Percentiles rank a stretch among this genome's conserved stretches.
Conservation (phyloP, 2,329 filamentous ascomycete species). For the Macrophomina pseudophaseolina region DNA sequence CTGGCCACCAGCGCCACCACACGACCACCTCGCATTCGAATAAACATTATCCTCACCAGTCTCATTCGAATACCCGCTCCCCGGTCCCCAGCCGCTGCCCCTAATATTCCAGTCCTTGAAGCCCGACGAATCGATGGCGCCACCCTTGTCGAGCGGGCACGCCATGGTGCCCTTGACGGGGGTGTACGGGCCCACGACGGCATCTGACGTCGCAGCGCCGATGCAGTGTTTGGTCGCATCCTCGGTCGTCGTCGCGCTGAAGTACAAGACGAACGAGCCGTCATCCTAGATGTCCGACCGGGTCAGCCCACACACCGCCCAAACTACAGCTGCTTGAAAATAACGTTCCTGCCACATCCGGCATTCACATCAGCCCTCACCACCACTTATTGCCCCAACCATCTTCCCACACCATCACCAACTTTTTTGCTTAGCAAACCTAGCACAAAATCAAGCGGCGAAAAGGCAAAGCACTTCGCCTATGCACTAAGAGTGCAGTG, state of each 20-base stretch:
- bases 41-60: slow-evolving; percentile 57
- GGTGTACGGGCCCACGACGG: slow-evolving; percentile 60
- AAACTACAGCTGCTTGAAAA: no score
- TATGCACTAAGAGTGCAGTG: no score
- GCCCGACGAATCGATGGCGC: slow-evolving; percentile 67
- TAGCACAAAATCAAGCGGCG: no score
- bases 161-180: slow-evolving; percentile 56
- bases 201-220: slow-evolving; percentile 59
- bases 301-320: no score
- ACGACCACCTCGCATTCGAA: slow-evolving; percentile 7
- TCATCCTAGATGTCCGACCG: slow-evolving; percentile 6
- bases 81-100: slow-evolving; percentile 20
- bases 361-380: no score
- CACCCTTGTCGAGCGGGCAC: slow-evolving; percentile 55
- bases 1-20: slow-evolving; percentile 20
- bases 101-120: slow-evolving; percentile 46
- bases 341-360: no score
- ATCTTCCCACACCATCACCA: no score
- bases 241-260: slow-evolving; percentile 55
- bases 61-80: slow-evolving; percentile 25
- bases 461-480: no score
- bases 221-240: slow-evolving; percentile 58
- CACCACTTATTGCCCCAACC: no score
- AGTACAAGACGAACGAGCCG: slow-evolving; percentile 64
- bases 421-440: no score